A percentile compares a stretch with the other conserved stretches of the same genome.
These are phyloP conservation scores for Piper longum DNA, from an alignment of 164 flowering plant species.

Conservation along the genomic window DNA sequence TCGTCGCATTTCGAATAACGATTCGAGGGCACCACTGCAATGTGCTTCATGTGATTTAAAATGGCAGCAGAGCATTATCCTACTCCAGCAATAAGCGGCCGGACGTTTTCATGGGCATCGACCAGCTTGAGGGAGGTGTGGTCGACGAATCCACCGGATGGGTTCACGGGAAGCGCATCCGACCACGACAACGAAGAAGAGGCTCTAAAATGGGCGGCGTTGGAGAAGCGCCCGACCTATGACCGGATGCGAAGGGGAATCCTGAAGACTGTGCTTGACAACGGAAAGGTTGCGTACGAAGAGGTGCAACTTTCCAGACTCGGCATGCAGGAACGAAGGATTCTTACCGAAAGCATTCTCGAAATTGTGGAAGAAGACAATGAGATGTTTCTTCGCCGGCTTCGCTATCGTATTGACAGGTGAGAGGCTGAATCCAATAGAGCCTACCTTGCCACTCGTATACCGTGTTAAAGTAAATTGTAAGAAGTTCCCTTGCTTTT, in stretches of 20 bases:
- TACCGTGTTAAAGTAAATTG: no score
- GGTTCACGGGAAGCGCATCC: conserved; percentile 20
- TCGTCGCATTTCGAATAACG: no score
- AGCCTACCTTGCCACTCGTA: no score
- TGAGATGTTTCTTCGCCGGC: conserved; percentile 25
- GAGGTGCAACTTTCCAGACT: conserved; percentile 41
- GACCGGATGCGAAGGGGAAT: conserved; percentile 36
- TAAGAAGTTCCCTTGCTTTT: no score
- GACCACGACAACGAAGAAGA: conserved; percentile 33
- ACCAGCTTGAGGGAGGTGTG: conserved; percentile 26
- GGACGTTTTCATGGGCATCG: conserved; percentile 19
- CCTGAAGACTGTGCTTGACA: conserved; percentile 26
- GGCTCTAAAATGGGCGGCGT: conserved; percentile 60
- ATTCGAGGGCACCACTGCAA: no score
- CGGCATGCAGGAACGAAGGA: conserved; percentile 27
- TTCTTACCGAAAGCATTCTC: conserved; percentile 33
- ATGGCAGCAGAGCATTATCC: conserved; percentile 19
- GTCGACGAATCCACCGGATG: conserved; percentile 21
- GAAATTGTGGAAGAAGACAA: conserved; percentile 42
- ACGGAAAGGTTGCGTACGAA: conserved; percentile 25
- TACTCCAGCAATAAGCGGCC: conserved; percentile 16
- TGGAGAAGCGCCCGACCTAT: conserved; percentile 60
- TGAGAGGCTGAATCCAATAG: neutral
- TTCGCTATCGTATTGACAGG: conserved; percentile 47
- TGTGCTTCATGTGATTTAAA: neutral